Evolutionary conservation across 768 basidiomycete species (phyloP).

Genomic region (Baorangia bicolor): DNA sequence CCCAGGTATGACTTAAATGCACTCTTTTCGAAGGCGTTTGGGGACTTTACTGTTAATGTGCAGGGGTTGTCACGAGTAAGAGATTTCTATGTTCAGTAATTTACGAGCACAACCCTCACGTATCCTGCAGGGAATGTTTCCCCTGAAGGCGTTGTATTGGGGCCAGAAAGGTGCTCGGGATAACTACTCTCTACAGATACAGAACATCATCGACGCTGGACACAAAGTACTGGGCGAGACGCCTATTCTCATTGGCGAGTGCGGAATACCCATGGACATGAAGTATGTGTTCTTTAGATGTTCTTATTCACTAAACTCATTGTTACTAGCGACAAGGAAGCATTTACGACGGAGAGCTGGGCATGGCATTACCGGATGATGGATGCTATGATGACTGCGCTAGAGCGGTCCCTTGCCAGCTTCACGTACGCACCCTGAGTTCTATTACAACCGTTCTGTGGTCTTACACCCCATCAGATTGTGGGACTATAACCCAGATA

Average conservation of each 20-base stretch:
- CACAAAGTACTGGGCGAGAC: constrained; percentile 72
- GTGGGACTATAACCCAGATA: constrained; percentile 94
- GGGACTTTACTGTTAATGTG: constrained; percentile 87
- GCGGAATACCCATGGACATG: constrained; percentile 95
- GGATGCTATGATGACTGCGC: constrained; percentile 84
- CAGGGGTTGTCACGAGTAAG: constrained; percentile 85
- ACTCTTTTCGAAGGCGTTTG: constrained; percentile 81
- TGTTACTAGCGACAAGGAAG: constrained; percentile 56
- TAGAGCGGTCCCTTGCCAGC: constrained; percentile 74
- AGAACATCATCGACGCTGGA: constrained; percentile 69
- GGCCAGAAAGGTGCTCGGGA: constrained; percentile 77
- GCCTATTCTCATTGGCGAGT: constrained; percentile 89
- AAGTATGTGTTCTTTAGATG: constrained; percentile 56
- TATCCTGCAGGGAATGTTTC: constrained; percentile 74
- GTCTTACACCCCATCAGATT: constrained; percentile 46
- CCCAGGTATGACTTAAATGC: constrained; percentile 93
- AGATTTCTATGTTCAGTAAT: background rate
- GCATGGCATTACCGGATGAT: constrained; percentile 88
- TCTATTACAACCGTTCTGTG: background rate
- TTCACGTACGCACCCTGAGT: constrained; percentile 68
- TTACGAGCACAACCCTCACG: constrained; percentile 5
- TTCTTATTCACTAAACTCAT: background rate
- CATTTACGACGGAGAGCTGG: constrained; percentile 72
- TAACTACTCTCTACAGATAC: constrained; percentile 82
- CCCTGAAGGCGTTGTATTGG: constrained; percentile 80